These are phyloP conservation scores for Claviceps sp. DNA, from an alignment of 2,329 filamentous ascomycete species.

Conservation along the genomic window DNA sequence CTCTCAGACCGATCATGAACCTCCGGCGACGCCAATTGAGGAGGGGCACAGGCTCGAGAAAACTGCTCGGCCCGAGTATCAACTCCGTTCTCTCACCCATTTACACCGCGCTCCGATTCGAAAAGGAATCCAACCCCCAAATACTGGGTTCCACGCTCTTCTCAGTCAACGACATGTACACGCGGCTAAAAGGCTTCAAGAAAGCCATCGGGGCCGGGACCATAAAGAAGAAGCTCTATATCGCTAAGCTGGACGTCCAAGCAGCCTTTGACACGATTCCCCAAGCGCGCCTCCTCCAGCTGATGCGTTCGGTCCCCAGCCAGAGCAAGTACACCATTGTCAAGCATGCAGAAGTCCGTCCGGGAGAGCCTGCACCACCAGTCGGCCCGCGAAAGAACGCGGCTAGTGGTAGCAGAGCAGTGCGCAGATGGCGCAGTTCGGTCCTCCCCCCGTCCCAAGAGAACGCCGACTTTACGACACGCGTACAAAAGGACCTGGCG, in stretches of 20 bases:
- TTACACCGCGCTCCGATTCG: constrained; percentile 63
- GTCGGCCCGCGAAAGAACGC: constrained; percentile 8
- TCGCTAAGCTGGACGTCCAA: constrained; percentile 85
- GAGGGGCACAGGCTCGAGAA: constrained; percentile 51
- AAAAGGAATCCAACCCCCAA: constrained; percentile 47
- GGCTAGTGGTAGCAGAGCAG: constrained; percentile 19
- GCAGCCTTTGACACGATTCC: constrained; percentile 94
- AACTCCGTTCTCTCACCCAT: constrained; percentile 52
- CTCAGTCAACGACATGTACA: constrained; percentile 69
- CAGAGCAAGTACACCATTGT: constrained; percentile 54
- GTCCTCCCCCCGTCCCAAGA: constrained; percentile 31
- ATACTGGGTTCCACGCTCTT: constrained; percentile 69
- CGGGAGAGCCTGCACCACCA: constrained; percentile 20
- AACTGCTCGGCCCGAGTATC: constrained; percentile 34
- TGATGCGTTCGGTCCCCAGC: constrained; percentile 46
- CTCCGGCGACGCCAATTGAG: constrained; percentile 51
- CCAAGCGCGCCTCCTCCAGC: constrained; percentile 54
- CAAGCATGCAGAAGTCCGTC: constrained; percentile 61
- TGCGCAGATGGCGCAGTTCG: constrained; percentile 38
- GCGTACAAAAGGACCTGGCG: constrained; percentile 27
- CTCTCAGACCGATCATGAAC: constrained; percentile 79
- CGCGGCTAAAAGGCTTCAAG: constrained; percentile 58
- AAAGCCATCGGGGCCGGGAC: constrained; percentile 23
- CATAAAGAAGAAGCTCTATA: constrained; percentile 45
- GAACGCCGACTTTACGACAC: constrained; percentile 28